Base-by-base conservation (phyloP, 345 rosid species). In the Corchorus capsularis region DNA sequence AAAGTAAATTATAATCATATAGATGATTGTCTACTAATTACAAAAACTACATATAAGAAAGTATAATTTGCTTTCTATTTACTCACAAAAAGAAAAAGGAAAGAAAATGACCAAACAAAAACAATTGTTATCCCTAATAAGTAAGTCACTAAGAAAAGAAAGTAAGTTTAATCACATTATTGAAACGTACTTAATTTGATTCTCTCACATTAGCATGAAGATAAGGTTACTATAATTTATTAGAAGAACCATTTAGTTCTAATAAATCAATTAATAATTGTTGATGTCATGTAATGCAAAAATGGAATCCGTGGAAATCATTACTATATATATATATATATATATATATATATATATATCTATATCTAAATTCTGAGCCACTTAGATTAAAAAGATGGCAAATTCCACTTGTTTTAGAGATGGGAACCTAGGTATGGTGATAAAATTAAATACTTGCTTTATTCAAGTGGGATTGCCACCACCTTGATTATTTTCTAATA, bases 391-490 rank as follows among this genome's bases (percentile, higher is more conserved):
- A 10, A 43, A 19, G 14, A 52, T 60, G n/a, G n/a, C n/a, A n/a
- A n/a, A n/a, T 62, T 39, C 39, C 62, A 64, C 22, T 57, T 32
- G 19, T 19, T 59, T 66, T 35, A 5, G 5, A 2, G 5, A 5
- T 2, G 2, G 41, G 41, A 39, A 39, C 41, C 2, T 39, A 2
- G 41, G 41, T 39, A 39, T 39, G 65, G 27, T 22, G 22, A 60
- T 60, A 63, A 32, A 72, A 74, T 39, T 2, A 39, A 39, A 62
- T 62, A 63, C 49, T 56, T 70, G 76, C 63, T 81, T 87, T 79
- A 60, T 45, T 61, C 11, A 56, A 82, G 86, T 82, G 85, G 84
- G 67, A 77, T 74, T 74, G 69, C 79, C 85, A 80, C 82, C 63
- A 65, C 22, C 75, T 71, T 72, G 4, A 71, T 62, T 53, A 63